Percentiles rank a stretch among this genome's conserved stretches.
These are phyloP conservation scores for Panicum miliaceum DNA, from an alignment of 176 grass and related monocot species.

Conservation along the genomic window DNA sequence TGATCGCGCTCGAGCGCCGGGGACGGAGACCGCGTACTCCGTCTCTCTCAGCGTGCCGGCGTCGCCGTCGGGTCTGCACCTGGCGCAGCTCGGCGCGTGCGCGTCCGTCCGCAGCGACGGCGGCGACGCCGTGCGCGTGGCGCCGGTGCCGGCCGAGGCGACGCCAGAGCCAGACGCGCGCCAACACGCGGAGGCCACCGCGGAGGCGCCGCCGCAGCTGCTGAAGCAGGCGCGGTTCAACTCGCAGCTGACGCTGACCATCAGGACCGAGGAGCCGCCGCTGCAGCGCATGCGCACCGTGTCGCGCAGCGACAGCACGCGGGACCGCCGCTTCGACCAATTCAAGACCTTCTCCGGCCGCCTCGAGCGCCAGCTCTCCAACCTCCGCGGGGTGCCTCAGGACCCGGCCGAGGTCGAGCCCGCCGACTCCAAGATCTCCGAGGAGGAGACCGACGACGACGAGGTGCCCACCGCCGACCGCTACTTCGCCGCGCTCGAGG, in stretches of 20 bases:
- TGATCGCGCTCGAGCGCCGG: no score
- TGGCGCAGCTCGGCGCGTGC: slow-evolving; percentile 38
- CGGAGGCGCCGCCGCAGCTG: neutral
- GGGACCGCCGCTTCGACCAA: slow-evolving; percentile 64
- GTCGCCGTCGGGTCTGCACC: slow-evolving; percentile 66
- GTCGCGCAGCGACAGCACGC: slow-evolving; percentile 35
- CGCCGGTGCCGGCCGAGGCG: neutral
- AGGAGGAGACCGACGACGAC: slow-evolving; percentile 35
- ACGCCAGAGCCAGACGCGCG: neutral
- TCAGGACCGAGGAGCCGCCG: slow-evolving; percentile 13
- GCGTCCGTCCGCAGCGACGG: neutral
- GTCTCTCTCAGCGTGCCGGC: slow-evolving; percentile 54
- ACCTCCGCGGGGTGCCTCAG: slow-evolving; percentile 59
- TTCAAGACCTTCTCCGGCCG: slow-evolving; percentile 87
- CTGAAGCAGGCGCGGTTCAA: slow-evolving; percentile 39
- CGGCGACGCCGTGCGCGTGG: neutral
- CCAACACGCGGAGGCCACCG: neutral
- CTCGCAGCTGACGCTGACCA: slow-evolving; percentile 52
- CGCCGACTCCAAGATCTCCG: neutral
- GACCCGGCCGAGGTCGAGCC: slow-evolving; percentile 37
- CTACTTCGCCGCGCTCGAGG: slow-evolving; percentile 81
- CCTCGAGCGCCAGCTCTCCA: slow-evolving; percentile 78
- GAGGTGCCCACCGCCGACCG: slow-evolving; percentile 55
- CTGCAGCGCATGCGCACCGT: slow-evolving; percentile 16
- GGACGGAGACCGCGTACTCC: neutral